These are phyloP conservation scores for Pythium aphanidermatum DNA, from an alignment of 352 stramenopile species.

Conservation along the genomic window DNA sequence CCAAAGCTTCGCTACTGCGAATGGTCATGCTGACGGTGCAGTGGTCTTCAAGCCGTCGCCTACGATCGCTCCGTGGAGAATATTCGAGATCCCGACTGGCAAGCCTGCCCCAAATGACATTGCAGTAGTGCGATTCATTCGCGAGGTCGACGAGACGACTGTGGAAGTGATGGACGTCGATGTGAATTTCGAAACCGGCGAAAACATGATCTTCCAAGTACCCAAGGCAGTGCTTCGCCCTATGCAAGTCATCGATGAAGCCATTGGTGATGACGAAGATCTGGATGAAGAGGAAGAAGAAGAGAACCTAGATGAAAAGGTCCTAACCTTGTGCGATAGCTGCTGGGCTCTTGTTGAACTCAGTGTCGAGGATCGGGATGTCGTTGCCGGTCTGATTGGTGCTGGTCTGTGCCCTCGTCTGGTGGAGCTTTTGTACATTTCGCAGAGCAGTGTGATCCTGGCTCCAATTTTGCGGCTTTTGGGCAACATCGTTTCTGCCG, in stretches of 20 bases:
- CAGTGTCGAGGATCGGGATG: slow-evolving; percentile 59
- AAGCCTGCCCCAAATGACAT: slow-evolving; percentile 82
- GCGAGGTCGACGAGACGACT: slow-evolving; percentile 60
- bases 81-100: slow-evolving; percentile 80
- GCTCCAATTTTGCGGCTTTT: slow-evolving; percentile 68
- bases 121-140: slow-evolving; percentile 75
- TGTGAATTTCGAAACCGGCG: slow-evolving; percentile 83
- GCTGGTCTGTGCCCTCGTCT: slow-evolving; percentile 62
- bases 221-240: slow-evolving; percentile 51
- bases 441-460: slow-evolving; percentile 77
- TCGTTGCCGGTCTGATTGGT: slow-evolving; percentile 55
- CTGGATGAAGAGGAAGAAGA: slow-evolving; percentile 58
- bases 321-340: slow-evolving; percentile 82
- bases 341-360: slow-evolving; percentile 84
- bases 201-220: slow-evolving; percentile 76
- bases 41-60: slow-evolving; percentile 54
- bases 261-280: slow-evolving; percentile 71
- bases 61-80: slow-evolving; percentile 68
- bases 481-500: slow-evolving; percentile 77
- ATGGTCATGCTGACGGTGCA: slow-evolving; percentile 32
- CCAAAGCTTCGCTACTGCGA: slow-evolving; percentile 45
- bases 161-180: slow-evolving; percentile 86
- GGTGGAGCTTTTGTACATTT: slow-evolving; percentile 80
- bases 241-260: slow-evolving; percentile 79
- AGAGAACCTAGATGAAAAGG: slow-evolving; percentile 73